Evolutionary conservation across 2,329 filamentous ascomycete genomes (phyloP).

Genomic region (Mycosphaerella sp.): DNA sequence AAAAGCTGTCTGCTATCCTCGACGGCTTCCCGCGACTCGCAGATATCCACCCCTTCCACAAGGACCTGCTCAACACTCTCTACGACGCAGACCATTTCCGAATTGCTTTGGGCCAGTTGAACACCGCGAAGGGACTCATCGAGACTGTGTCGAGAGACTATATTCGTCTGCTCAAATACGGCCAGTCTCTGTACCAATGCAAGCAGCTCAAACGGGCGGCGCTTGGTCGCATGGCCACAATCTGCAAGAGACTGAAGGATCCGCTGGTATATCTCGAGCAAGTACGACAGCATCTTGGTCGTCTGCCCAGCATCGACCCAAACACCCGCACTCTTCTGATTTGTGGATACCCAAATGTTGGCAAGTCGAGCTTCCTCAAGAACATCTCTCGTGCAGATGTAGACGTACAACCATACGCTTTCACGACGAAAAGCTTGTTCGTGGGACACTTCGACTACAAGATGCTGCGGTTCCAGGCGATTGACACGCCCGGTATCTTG

Average conservation of each 20-base stretch:
- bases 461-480: constrained; percentile 81
- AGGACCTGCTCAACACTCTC: constrained; percentile 89
- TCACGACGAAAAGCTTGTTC: constrained; percentile 96
- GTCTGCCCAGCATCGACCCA: constrained; percentile 96
- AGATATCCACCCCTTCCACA: constrained; percentile 93
- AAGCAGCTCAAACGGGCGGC: constrained; percentile 97
- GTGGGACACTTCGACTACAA: constrained; percentile 98
- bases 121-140: constrained; percentile 91
- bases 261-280: constrained; percentile 93
- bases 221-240: constrained; percentile 95
- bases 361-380: constrained; percentile 92
- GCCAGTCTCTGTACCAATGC: constrained; percentile 94
- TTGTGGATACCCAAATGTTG: constrained; percentile 95
- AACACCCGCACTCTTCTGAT: constrained; percentile 95
- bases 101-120: constrained; percentile 92
- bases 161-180: constrained; percentile 92
- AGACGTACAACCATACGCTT: constrained; percentile 95
- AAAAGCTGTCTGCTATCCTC: constrained; percentile 86
- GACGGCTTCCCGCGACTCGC: constrained; percentile 87
- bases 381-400: constrained; percentile 92
- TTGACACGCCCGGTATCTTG: constrained; percentile 97
- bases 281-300: constrained; percentile 91
- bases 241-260: constrained; percentile 90
- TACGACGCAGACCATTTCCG: constrained; percentile 98
- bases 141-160: constrained; percentile 96